Conservation (phyloP, 1,284 basidiomycete species). For the Moniliella sp. region DNA sequence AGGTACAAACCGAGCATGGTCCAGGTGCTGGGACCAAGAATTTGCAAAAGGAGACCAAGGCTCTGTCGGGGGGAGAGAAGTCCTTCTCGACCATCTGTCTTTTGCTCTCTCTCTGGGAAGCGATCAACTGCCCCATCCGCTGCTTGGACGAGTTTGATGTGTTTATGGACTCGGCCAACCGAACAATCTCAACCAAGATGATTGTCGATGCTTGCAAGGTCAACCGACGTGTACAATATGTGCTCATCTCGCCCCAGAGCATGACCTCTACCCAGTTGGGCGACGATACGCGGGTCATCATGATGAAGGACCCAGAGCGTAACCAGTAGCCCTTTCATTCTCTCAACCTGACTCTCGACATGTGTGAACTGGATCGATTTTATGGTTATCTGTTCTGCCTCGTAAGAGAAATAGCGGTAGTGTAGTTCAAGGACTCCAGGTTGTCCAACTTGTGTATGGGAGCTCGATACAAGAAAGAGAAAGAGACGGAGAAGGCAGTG, state of each 20-base stretch:
- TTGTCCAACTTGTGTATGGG: too few relatives aligned
- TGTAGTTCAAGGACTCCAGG: too few relatives aligned
- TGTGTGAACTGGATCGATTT: too few relatives aligned
- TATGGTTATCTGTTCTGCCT: too few relatives aligned
- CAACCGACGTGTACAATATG: slow-evolving; percentile 49
- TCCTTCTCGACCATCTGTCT: slow-evolving; percentile 89
- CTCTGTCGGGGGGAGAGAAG: slow-evolving; percentile 73
- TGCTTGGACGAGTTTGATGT: slow-evolving; percentile 68
- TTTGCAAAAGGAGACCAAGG: slow-evolving; percentile 10
- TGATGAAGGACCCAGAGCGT: background rate
- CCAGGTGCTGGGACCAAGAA: slow-evolving; percentile 39
- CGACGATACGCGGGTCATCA: background rate
- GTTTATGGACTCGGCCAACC: slow-evolving; percentile 83
- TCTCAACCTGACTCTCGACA: too few relatives aligned
- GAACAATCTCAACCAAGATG: slow-evolving; percentile 72
- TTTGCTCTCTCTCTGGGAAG: slow-evolving; percentile 78
- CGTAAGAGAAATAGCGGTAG: too few relatives aligned
- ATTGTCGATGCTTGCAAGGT: slow-evolving; percentile 59
- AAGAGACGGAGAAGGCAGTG: too few relatives aligned
- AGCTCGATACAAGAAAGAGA: too few relatives aligned
- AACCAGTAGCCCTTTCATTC: too few relatives aligned
- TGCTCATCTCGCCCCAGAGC: slow-evolving; percentile 22
- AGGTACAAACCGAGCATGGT: slow-evolving; percentile 61
- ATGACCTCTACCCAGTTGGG: slow-evolving; percentile 13
- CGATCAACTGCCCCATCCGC: slow-evolving; percentile 72